phyloP scores from a whole-genome alignment of 192 early-diverging fungal species.

The Coemansia sp. region DNA sequence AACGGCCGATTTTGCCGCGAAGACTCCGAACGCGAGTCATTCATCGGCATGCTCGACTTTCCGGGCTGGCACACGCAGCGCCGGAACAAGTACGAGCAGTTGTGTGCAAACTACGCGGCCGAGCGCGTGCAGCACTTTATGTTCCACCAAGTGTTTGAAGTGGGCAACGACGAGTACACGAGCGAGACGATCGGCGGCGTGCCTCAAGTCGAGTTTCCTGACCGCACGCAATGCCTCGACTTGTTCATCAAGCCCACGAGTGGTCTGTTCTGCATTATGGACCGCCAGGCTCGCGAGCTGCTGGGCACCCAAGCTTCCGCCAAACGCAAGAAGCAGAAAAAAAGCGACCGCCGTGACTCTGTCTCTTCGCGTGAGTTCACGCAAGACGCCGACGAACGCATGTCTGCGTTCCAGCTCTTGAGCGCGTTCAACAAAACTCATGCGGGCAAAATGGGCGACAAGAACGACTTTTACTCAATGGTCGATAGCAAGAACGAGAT shows the following conservation, averaged over 20 bases:
- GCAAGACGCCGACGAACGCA: conserved; percentile 28
- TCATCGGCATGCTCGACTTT: conserved; percentile 66
- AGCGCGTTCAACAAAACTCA: conserved; percentile 43
- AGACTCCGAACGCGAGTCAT: conserved; percentile 65
- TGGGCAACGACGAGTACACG: conserved; percentile 74
- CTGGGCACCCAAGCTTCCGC: conserved; percentile 20
- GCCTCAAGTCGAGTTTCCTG: conserved; percentile 66
- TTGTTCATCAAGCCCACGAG: conserved; percentile 67
- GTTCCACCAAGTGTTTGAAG: conserved; percentile 48
- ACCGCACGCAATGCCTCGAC: conserved; percentile 67
- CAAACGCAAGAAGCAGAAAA: conserved; percentile 20
- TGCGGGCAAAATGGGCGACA: conserved; percentile 34
- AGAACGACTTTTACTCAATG: conserved; percentile 32
- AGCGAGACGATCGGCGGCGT: conserved; percentile 71
- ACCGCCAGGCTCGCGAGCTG: conserved; percentile 55
- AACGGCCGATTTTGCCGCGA: conserved; percentile 81
- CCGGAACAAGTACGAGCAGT: conserved; percentile 65
- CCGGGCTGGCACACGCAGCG: conserved; percentile 84
- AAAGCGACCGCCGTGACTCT: conserved; percentile 29
- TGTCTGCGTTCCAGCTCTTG: conserved; percentile 47
- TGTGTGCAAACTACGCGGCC: conserved; percentile 71
- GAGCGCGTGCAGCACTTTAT: conserved; percentile 65
- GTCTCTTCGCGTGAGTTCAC: conserved; percentile 40
- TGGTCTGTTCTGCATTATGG: conserved; percentile 77
- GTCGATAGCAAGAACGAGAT: conserved; percentile 55